Base-by-base conservation (phyloP, 345 rosid genomes). In the Salix arbutifolia region DNA sequence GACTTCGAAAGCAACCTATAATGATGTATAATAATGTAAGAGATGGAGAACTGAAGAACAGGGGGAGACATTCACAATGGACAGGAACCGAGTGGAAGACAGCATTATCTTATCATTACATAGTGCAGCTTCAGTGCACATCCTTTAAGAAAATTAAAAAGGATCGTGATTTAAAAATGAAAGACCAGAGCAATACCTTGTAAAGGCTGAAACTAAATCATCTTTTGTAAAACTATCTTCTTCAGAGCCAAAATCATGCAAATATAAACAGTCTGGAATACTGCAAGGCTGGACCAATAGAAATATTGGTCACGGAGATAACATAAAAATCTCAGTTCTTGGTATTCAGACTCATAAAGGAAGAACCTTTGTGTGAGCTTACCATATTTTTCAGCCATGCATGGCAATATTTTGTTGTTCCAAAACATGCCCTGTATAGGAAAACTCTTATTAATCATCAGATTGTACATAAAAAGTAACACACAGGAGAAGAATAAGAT, bases 321-420 rank as follows among this genome's bases (percentile, higher is more conserved):
- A 5, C 53, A 31, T 21, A 21, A 17, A 52, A 35, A 31, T 30
- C 38, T 33, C 23, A 2, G 5, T 23, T 46, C 67, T 77, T 62
- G 35, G 66, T 23, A 48, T 65, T 4, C 50, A 50, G n/a, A 46
- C 26, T 71, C 5, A 19, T 40, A 38, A 56, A 53, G 28, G 53
- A 66, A 31, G 52, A 44, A 1, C 44, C 16, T n/a, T 31, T 21
- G 17, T 40, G 60, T 3, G 17, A 2, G 14, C 86, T 73, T 83
- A 94, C 98, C 93, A 79, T 87, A 77, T 90, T 95, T 85, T 96
- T 89, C 73, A 95, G 81, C 99, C 99, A 95, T 74, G 99, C 96
- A 89, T 91, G 99, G 76, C 99, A 95, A 79, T 95, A 95, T 73
- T 95, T 91, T 25, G 94, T 95, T 70, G 97, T 93, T 75, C 99